Evolutionary conservation across 2,329 filamentous ascomycete genomes (phyloP).

Genomic region (Talaromyces pinophilus): DNA sequence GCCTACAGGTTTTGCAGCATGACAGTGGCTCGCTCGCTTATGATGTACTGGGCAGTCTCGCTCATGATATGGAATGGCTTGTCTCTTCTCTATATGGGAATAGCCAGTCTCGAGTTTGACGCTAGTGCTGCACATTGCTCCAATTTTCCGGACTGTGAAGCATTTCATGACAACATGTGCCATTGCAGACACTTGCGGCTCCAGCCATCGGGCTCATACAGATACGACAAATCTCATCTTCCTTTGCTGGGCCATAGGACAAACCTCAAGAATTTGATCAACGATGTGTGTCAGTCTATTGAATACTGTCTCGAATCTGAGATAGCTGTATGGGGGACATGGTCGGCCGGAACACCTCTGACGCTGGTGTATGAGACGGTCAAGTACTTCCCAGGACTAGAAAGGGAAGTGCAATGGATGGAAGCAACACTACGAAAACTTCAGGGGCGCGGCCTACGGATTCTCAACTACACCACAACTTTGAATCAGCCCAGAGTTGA

Average conservation of each 20-base stretch:
- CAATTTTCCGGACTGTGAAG: slow-evolving; percentile 9
- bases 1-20: slow-evolving; percentile 35
- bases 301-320: slow-evolving; percentile 36
- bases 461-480: slow-evolving; percentile 22
- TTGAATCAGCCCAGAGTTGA: not conserved
- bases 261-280: slow-evolving; percentile 31
- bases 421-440: slow-evolving; percentile 21
- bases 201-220: slow-evolving; percentile 16
- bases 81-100: slow-evolving; percentile 34
- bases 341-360: slow-evolving; percentile 17
- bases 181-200: slow-evolving; percentile 11
- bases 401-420: slow-evolving; percentile 23
- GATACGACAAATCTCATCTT: slow-evolving; percentile 24
- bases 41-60: slow-evolving; percentile 37
- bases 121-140: slow-evolving; percentile 17
- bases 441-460: slow-evolving; percentile 20
- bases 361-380: slow-evolving; percentile 22
- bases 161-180: slow-evolving; percentile 20
- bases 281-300: slow-evolving; percentile 40
- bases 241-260: slow-evolving; percentile 30
- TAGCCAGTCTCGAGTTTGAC: slow-evolving; percentile 25
- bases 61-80: slow-evolving; percentile 40
- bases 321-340: slow-evolving; percentile 25
- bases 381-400: slow-evolving; percentile 15
- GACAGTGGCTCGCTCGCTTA: slow-evolving; percentile 31